A percentile compares a stretch with the other conserved stretches of the same genome.
phyloP scores from a whole-genome alignment of 495 filamentous ascomycete genomes.

The Venustampulla echinocandica region DNA sequence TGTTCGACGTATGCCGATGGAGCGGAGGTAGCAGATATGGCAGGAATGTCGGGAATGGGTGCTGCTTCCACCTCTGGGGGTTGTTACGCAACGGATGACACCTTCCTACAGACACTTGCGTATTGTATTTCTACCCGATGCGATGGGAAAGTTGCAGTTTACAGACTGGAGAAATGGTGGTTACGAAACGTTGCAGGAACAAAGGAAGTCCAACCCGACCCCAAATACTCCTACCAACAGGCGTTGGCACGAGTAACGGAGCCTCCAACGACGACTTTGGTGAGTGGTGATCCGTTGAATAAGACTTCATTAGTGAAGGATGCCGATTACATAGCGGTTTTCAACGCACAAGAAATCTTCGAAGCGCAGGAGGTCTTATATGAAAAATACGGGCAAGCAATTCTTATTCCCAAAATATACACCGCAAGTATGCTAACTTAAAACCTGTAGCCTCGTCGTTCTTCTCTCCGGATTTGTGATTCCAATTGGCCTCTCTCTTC shows the following conservation, averaged over 20 bases:
- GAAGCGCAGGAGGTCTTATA: background rate
- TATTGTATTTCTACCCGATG: conserved; percentile 31
- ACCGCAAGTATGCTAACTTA: no score
- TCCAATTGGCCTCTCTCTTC: conserved; percentile 8
- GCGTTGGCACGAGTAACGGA: conserved; percentile 12
- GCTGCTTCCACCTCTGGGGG: conserved; percentile 20
- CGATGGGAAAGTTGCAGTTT: conserved; percentile 12
- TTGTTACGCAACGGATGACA: conserved; percentile 29
- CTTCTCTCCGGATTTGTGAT: conserved; percentile 7
- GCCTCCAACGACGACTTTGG: conserved; percentile 1
- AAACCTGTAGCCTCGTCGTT: background rate
- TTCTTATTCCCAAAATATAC: no score
- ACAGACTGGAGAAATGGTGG: conserved; percentile 29
- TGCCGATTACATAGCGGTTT: background rate
- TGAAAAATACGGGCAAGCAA: background rate
- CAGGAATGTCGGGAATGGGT: no score
- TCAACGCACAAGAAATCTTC: background rate
- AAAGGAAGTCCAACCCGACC: conserved; percentile 13
- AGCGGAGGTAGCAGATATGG: conserved; percentile 5
- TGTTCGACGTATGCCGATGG: conserved; percentile 19
- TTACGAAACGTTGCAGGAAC: conserved; percentile 20
- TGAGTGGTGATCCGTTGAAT: background rate
- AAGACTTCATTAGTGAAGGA: background rate
- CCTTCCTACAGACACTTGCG: conserved; percentile 30
- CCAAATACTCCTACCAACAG: conserved; percentile 23